Percentiles rank a stretch among this genome's conserved stretches.
phyloP scores from a whole-genome alignment of 2,329 filamentous ascomycete species.

The Epichloe gansuensis region DNA sequence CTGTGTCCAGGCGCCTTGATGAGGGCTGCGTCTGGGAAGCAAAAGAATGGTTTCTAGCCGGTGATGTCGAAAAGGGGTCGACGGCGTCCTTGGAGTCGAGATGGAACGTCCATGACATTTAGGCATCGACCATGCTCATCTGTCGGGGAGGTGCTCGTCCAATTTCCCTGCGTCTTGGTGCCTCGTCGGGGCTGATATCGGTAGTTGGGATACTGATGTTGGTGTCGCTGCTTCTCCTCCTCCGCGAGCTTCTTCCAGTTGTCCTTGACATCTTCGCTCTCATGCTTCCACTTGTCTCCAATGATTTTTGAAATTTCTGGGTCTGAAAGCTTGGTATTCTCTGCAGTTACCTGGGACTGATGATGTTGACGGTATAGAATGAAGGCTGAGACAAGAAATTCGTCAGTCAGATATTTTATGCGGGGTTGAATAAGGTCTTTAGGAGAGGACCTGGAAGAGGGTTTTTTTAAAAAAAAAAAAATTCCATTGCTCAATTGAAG shows the following conservation, averaged over 20 bases:
- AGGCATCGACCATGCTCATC: constrained; percentile 48
- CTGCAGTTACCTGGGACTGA: constrained; percentile 67
- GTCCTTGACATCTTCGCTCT: constrained; percentile 61
- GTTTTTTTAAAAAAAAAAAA: no score
- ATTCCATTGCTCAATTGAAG: background rate
- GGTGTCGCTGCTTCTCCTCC: constrained; percentile 84
- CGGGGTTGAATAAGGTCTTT: background rate
- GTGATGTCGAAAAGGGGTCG: constrained; percentile 29
- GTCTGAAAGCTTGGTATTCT: constrained; percentile 83
- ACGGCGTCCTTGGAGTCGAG: constrained; percentile 48
- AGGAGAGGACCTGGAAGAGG: background rate
- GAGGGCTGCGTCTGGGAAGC: constrained; percentile 11
- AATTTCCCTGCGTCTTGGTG: constrained; percentile 19
- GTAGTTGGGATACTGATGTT: constrained; percentile 84
- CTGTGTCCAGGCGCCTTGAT: constrained; percentile 13
- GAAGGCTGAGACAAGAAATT: constrained; percentile 53
- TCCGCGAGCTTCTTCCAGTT: constrained; percentile 85
- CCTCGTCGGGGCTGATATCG: constrained; percentile 78
- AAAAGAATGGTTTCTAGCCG: constrained; percentile 15
- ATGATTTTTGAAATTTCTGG: constrained; percentile 97
- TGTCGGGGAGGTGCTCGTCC: constrained; percentile 22
- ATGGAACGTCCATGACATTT: constrained; percentile 62
- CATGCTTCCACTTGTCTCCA: constrained; percentile 78
- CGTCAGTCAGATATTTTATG: constrained; percentile 13
- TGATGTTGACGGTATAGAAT: constrained; percentile 94